Evolutionary conservation across 331 rosid genomes (phyloP).

Genomic region (Rosa hybrid): DNA sequence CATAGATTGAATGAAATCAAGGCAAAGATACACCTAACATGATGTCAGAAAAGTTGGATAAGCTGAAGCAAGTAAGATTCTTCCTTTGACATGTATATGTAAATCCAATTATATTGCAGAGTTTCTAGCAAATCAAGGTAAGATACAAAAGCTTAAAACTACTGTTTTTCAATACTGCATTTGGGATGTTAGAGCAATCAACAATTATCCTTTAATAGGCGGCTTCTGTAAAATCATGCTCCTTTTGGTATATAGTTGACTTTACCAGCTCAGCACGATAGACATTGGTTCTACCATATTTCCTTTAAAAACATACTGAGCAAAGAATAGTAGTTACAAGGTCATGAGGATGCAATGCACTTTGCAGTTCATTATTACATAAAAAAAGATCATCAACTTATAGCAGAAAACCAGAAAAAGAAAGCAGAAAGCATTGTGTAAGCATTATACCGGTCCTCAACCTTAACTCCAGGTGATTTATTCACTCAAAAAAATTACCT

Average conservation of each 20-base stretch:
- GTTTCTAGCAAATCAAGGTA: background rate
- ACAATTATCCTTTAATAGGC: background rate
- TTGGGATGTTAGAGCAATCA: background rate
- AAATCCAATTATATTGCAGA: background rate
- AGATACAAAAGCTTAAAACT: background rate
- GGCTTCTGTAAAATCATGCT: background rate
- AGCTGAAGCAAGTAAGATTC: background rate
- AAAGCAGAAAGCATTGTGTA: background rate
- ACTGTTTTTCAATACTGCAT: background rate
- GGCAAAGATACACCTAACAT: background rate
- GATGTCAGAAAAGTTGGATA: background rate
- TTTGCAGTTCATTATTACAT: background rate
- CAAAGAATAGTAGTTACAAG: background rate
- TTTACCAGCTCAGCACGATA: background rate
- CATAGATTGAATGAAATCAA: conserved; percentile 3
- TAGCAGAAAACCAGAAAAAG: background rate
- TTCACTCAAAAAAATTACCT: background rate
- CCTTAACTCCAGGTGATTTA: background rate
- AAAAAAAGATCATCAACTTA: background rate
- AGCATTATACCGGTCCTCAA: background rate
- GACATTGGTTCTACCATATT: background rate
- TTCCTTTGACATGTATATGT: background rate
- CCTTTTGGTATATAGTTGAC: background rate
- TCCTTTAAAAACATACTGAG: background rate
- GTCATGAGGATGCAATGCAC: background rate